Conservation (phyloP, 768 basidiomycete genomes). For the Lentinula lateritia region DNA sequence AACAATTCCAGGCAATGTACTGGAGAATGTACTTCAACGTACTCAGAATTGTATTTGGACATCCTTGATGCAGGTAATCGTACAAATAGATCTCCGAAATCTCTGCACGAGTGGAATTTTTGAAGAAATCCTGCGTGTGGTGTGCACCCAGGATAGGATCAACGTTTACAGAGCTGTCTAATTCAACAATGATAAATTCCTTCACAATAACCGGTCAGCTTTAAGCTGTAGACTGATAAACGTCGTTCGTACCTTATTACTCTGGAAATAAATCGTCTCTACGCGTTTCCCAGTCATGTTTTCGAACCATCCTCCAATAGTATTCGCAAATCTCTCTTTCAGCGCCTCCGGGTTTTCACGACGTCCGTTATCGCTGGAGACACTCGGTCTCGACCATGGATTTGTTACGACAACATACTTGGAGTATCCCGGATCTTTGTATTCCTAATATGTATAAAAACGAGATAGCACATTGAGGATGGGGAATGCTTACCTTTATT, state of each 20-base stretch:
- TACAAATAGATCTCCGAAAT: conserved; percentile 1
- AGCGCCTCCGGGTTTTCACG: background rate
- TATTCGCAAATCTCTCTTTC: background rate
- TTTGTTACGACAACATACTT: conserved; percentile 1
- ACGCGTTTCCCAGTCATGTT: background rate
- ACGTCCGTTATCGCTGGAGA: background rate
- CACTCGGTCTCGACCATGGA: background rate
- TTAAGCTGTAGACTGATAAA: background rate
- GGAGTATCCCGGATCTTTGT: background rate
- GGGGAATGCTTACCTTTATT: background rate
- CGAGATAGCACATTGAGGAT: background rate
- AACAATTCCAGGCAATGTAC: background rate
- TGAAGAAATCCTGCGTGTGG: background rate
- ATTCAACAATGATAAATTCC: background rate
- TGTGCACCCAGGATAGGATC: background rate
- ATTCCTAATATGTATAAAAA: background rate
- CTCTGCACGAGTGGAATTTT: background rate
- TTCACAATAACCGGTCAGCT: background rate
- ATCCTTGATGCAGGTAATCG: background rate
- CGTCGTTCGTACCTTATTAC: background rate
- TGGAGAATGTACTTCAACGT: background rate
- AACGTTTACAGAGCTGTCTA: background rate
- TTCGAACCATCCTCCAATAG: background rate
- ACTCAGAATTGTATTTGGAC: background rate
- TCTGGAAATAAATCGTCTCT: background rate